Percentiles rank a stretch among this genome's conserved stretches.
Evolutionary conservation across 805 yeast genomes (phyloP).

Genomic region (Metschnikowia kunwiensis): DNA sequence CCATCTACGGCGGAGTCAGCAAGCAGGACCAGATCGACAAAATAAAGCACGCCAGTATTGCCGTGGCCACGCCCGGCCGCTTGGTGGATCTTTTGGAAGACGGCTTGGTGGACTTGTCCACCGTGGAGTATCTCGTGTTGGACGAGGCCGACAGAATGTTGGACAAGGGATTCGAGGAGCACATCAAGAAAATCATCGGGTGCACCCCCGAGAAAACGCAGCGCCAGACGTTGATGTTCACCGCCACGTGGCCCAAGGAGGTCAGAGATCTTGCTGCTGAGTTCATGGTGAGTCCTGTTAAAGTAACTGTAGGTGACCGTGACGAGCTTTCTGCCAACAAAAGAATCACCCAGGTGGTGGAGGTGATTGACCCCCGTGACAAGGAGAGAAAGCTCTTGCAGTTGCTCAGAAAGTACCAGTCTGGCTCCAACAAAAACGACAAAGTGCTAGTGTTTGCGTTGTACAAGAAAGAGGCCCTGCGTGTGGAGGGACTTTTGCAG

Average conservation of each 20-base stretch:
- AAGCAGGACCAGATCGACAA: slow-evolving; percentile 84
- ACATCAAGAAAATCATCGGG: slow-evolving; percentile 78
- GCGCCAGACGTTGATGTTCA: slow-evolving; percentile 95
- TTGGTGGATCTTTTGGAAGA: slow-evolving; percentile 86
- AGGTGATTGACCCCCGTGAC: slow-evolving; percentile 72
- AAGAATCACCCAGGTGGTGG: slow-evolving; percentile 89
- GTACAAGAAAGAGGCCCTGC: slow-evolving; percentile 93
- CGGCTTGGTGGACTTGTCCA: slow-evolving; percentile 68
- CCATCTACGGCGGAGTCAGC: slow-evolving; percentile 96
- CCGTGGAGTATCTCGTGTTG: slow-evolving; percentile 74
- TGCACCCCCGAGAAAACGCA: slow-evolving; percentile 42
- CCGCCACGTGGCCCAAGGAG: slow-evolving; percentile 99
- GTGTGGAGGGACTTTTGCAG: slow-evolving; percentile 74
- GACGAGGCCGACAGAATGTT: slow-evolving; percentile 99
- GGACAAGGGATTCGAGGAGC: slow-evolving; percentile 97
- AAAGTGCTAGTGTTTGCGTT: slow-evolving; percentile 89
- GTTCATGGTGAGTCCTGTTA: slow-evolving; percentile 83
- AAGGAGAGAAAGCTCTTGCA: slow-evolving; percentile 77
- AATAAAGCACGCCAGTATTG: slow-evolving; percentile 66
- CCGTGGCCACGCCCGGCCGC: slow-evolving; percentile 98
- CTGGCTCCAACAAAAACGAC: slow-evolving; percentile 63
- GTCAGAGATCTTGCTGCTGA: slow-evolving; percentile 87
- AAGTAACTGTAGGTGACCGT: slow-evolving; percentile 88
- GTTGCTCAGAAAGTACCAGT: slow-evolving; percentile 69
- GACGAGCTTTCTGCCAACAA: slow-evolving; percentile 94